Conservation (phyloP, 2,329 filamentous ascomycete genomes). For the Chaetomium olivaceum region DNA sequence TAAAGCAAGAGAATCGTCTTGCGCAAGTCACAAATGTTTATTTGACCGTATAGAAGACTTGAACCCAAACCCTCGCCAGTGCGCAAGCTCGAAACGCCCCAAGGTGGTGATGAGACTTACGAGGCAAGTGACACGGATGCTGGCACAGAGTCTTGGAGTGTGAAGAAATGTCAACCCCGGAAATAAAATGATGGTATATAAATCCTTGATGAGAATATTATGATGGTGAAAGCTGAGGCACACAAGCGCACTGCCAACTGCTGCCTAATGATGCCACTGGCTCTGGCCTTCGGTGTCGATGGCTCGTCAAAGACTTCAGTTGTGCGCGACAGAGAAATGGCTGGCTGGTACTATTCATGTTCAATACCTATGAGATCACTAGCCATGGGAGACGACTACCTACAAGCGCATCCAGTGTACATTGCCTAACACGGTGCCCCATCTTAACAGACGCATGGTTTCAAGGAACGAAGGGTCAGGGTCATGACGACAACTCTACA, state of each 20-base stretch:
- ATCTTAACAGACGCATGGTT: background rate
- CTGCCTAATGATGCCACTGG: background rate
- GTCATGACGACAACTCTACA: background rate
- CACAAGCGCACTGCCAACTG: background rate
- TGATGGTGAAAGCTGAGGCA: background rate
- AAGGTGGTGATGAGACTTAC: background rate
- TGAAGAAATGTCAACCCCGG: background rate
- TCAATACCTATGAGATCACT: background rate
- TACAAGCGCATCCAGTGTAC: background rate
- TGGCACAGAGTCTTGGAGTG: background rate
- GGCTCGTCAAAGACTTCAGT: background rate
- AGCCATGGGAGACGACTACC: background rate
- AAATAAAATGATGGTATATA: background rate
- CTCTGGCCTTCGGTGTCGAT: background rate
- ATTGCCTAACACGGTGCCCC: background rate
- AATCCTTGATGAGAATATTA: background rate
- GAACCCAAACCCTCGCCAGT: background rate
- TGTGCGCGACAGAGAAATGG: background rate
- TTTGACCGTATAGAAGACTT: background rate
- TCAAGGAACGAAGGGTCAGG: background rate
- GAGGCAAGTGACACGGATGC: background rate
- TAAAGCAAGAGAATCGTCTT: background rate
- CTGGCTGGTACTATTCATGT: background rate
- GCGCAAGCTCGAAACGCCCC: background rate
- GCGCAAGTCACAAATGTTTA: background rate